phyloP scores from a whole-genome alignment of 257 asterid genomes.

The Paraleonurus japonicus region DNA sequence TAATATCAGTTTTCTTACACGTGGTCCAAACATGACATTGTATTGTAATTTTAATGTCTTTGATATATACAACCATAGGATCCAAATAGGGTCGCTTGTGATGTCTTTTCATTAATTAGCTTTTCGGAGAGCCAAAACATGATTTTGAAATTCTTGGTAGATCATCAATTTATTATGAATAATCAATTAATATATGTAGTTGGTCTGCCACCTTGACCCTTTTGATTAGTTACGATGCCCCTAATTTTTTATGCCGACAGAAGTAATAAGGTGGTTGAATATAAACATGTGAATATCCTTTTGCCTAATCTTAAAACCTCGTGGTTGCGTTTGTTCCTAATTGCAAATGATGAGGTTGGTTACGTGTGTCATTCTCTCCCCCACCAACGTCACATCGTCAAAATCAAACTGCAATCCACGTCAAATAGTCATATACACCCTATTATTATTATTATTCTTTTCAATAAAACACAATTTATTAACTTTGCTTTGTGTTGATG shows the following conservation, averaged over 20 bases:
- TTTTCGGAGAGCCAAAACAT: slow-evolving; percentile 5
- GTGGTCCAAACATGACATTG: not conserved
- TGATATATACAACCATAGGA: not conserved
- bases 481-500: not conserved
- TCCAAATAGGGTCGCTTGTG: slow-evolving; percentile 4
- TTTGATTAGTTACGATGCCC: not conserved
- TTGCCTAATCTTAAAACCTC: not conserved
- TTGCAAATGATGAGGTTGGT: slow-evolving; percentile 12
- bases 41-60: not conserved
- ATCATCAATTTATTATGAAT: not conserved
- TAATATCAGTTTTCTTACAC: not conserved
- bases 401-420: no score
- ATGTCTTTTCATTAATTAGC: not conserved
- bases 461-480: no score
- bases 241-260: not conserved
- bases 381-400: slow-evolving; percentile 2
- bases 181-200: not conserved
- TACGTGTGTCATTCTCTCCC: not conserved
- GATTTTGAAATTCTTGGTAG: not conserved
- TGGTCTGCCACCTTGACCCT: slow-evolving; percentile 2
- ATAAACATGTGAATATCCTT: not conserved
- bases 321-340: not conserved
- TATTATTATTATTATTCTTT: no score
- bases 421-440: no score
- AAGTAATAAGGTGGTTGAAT: not conserved